phyloP scores from a whole-genome alignment of 345 rosid species.

The Schrenkiella parvula region DNA sequence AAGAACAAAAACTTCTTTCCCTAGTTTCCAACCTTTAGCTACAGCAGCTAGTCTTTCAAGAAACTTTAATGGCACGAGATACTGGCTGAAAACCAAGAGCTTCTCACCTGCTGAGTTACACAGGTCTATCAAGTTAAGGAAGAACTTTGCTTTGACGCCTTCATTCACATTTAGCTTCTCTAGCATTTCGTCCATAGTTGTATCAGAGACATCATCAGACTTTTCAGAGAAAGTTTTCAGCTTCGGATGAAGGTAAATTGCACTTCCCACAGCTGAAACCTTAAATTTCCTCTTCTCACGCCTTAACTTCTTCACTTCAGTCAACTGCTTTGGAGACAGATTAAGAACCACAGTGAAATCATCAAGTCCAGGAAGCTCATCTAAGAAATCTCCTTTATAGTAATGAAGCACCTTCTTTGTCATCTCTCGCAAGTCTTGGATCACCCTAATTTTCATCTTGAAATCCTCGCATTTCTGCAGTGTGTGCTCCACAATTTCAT shows the following conservation, averaged over 20 bases:
- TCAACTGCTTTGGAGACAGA: slow-evolving; percentile 60
- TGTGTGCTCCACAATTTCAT: slow-evolving; percentile 73
- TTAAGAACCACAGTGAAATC: slow-evolving; percentile 80
- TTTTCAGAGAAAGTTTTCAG: slow-evolving; percentile 39
- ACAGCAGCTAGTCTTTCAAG: slow-evolving; percentile 59
- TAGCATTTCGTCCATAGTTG: slow-evolving; percentile 57
- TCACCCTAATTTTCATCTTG: slow-evolving; percentile 56
- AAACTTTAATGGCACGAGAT: slow-evolving; percentile 71
- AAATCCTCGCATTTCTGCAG: slow-evolving; percentile 70
- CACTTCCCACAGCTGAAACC: slow-evolving; percentile 67
- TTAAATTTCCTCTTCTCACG: slow-evolving; percentile 48
- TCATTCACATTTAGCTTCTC: slow-evolving; percentile 54
- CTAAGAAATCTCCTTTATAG: slow-evolving; percentile 94
- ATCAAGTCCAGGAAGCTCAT: slow-evolving; percentile 90
- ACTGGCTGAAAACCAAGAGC: slow-evolving; percentile 88
- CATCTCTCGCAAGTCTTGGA: slow-evolving; percentile 90
- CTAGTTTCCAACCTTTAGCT: slow-evolving; percentile 60
- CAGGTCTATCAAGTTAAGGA: slow-evolving; percentile 61
- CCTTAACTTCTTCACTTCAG: slow-evolving; percentile 54
- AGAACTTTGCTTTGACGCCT: slow-evolving; percentile 83
- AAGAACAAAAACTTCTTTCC: slow-evolving; percentile 64
- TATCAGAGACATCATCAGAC: slow-evolving; percentile 35
- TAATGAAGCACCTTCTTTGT: slow-evolving; percentile 85
- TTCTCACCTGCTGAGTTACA: slow-evolving; percentile 73
- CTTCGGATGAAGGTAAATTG: slow-evolving; percentile 69